Conservation (phyloP, 805 yeast genomes). For the Allodekkera sacchari region DNA sequence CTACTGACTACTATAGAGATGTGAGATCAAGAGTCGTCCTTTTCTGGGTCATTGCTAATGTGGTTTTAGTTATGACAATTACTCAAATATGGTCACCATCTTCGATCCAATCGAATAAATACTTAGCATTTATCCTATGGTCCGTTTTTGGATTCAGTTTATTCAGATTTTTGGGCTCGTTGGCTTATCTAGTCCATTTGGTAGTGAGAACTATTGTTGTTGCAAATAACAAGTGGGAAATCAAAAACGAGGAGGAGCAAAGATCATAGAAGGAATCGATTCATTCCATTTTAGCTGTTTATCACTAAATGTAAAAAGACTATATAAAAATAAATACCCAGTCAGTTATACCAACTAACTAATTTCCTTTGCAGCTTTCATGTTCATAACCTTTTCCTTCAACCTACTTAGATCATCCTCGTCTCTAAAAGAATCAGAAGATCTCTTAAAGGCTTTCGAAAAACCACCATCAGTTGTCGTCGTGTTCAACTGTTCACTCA, state of each 20-base stretch:
- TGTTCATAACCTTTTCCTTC: slow-evolving; percentile 21
- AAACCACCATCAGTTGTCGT: neutral
- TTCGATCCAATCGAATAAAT: slow-evolving; percentile 59
- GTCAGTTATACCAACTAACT: slow-evolving; percentile 2
- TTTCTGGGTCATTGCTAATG: slow-evolving; percentile 81
- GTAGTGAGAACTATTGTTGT: slow-evolving; percentile 24
- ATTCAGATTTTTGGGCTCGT: slow-evolving; percentile 77
- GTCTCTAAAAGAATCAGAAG: slow-evolving; percentile 16
- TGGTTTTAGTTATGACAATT: slow-evolving; percentile 77
- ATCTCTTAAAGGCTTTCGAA: slow-evolving; percentile 2
- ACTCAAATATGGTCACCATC: slow-evolving; percentile 72
- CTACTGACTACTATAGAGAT: slow-evolving; percentile 88
- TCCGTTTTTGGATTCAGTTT: slow-evolving; percentile 79
- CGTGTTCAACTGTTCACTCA: slow-evolving; percentile 3
- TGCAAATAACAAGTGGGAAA: slow-evolving; percentile 24
- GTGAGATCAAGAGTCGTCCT: slow-evolving; percentile 93
- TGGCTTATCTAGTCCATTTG: slow-evolving; percentile 50
- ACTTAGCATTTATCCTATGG: slow-evolving; percentile 83
- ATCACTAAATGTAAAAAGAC: no score
- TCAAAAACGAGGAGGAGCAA: slow-evolving; percentile 14
- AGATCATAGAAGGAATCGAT: no score
- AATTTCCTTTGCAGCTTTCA: slow-evolving; percentile 15
- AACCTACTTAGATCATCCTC: slow-evolving; percentile 23
- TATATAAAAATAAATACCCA: slow-evolving; percentile 3
- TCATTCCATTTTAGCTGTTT: no score